phyloP scores from a whole-genome alignment of 1,284 basidiomycete species.

The Apiotrichum mycotoxinovorans region DNA sequence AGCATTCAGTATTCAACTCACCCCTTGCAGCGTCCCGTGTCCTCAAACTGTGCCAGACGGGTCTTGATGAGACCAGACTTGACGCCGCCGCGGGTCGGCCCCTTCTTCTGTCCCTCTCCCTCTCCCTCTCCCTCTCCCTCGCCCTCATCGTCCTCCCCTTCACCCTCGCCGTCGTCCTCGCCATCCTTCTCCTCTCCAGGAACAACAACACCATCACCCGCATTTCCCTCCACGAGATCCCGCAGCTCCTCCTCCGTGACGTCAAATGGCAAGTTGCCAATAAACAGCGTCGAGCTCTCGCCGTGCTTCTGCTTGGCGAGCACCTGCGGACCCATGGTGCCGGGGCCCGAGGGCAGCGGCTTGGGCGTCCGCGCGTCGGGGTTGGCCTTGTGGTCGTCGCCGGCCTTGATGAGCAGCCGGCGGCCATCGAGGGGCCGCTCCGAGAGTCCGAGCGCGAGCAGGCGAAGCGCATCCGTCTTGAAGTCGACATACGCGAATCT shows the following conservation, averaged over 20 bases:
- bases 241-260: constrained; percentile 72
- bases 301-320: constrained; percentile 46
- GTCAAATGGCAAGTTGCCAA: constrained; percentile 59
- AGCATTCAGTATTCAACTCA: constrained; percentile 48
- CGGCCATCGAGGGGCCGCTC: constrained; percentile 81
- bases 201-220: constrained; percentile 11
- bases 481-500: constrained; percentile 98
- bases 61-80: constrained; percentile 76
- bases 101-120: constrained; percentile 31
- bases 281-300: constrained; percentile 44
- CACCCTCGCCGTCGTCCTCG: constrained; percentile 30
- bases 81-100: constrained; percentile 43
- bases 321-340: constrained; percentile 16
- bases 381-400: constrained; percentile 60
- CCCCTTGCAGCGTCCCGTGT: constrained; percentile 93
- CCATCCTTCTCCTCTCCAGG: constrained; percentile 15
- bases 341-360: constrained; percentile 51
- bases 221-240: constrained; percentile 46
- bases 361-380: constrained; percentile 49
- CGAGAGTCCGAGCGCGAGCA: constrained; percentile 69
- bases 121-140: too few relatives aligned
- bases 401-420: constrained; percentile 87
- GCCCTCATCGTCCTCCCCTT: constrained; percentile 32
- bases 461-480: constrained; percentile 68
- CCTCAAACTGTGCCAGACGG: constrained; percentile 92